Percentiles rank a stretch among this genome's conserved stretches.
Evolutionary conservation across 495 filamentous ascomycete species (phyloP).

Genomic region (Cercophora newfieldiana): DNA sequence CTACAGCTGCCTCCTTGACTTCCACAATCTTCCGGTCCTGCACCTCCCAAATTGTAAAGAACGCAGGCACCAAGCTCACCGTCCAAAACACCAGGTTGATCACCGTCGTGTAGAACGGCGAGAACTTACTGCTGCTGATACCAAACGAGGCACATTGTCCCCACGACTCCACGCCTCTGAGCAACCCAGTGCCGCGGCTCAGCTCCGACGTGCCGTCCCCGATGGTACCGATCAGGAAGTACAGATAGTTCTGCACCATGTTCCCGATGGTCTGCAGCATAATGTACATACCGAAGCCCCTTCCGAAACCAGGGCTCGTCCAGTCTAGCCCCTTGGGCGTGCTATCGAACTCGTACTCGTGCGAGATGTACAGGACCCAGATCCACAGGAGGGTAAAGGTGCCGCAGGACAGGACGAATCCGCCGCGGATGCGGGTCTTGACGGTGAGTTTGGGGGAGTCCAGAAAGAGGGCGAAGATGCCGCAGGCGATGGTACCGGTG

Average conservation of each 20-base stretch:
- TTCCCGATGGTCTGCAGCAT: slow-evolving; percentile 6
- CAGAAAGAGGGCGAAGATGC: slow-evolving; percentile 7
- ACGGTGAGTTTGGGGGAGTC: slow-evolving; percentile 6
- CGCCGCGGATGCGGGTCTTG: slow-evolving; percentile 4
- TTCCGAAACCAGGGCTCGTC: slow-evolving; percentile 2
- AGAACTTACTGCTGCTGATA: slow-evolving; percentile 14
- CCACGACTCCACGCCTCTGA: slow-evolving; percentile 9
- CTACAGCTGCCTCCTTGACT: neutral
- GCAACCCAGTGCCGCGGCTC: neutral
- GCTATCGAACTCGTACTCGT: neutral
- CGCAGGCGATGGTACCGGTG: slow-evolving; percentile 27
- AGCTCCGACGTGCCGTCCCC: slow-evolving; percentile 7
- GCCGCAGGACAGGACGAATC: slow-evolving; percentile 9
- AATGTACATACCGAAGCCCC: slow-evolving; percentile 11
- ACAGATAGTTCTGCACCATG: slow-evolving; percentile 13
- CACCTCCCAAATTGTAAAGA: slow-evolving; percentile 3
- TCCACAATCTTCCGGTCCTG: slow-evolving; percentile 1
- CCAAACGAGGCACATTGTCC: slow-evolving; percentile 12
- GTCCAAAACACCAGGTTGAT: slow-evolving; percentile 15
- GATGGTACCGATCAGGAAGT: slow-evolving; percentile 12
- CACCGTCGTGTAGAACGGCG: slow-evolving; percentile 11
- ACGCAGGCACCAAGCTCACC: slow-evolving; percentile 3
- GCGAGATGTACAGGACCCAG: slow-evolving; percentile 3
- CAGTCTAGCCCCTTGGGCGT: slow-evolving; percentile 11
- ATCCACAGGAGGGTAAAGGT: slow-evolving; percentile 14